Conservation (phyloP, 1,139 yeast species). For the Yamadazyma diddensiae region DNA sequence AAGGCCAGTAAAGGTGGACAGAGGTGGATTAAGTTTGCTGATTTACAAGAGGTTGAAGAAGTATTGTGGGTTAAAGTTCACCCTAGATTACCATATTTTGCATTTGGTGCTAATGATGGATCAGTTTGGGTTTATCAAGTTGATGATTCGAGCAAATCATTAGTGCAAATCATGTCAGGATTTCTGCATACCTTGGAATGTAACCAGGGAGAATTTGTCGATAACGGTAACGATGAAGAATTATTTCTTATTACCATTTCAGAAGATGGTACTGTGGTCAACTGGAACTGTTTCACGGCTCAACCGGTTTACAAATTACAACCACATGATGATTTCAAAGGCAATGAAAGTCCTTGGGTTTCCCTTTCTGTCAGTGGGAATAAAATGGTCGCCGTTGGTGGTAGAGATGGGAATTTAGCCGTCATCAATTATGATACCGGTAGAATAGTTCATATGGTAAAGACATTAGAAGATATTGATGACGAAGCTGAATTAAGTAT, state of each 20-base stretch:
- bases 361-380: conserved; percentile 50
- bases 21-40: conserved; percentile 70
- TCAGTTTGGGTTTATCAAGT: conserved; percentile 92
- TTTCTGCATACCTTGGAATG: conserved; percentile 78
- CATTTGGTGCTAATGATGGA: conserved; percentile 93
- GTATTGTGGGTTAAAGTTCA: conserved; percentile 73
- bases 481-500: conserved; percentile 75
- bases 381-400: conserved; percentile 63
- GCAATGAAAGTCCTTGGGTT: conserved; percentile 86
- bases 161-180: conserved; percentile 75
- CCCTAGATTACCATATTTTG: conserved; percentile 72
- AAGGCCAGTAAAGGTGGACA: conserved; percentile 72
- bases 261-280: conserved; percentile 84
- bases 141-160: conserved; percentile 48
- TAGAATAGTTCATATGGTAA: conserved; percentile 59
- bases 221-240: conserved; percentile 57
- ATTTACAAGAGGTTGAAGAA: conserved; percentile 83
- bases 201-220: conserved; percentile 71
- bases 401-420: conserved; percentile 81
- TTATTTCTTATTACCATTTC: conserved; percentile 71
- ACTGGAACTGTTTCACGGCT: conserved; percentile 87
- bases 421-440: conserved; percentile 76
- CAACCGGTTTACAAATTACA: conserved; percentile 63
- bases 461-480: conserved; percentile 60
- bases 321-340: conserved; percentile 61